Evolutionary conservation across 2,329 filamentous ascomycete species (phyloP), one percentile per base, ranked within the genome.

Genomic region (Penicillium digitatum): DNA sequence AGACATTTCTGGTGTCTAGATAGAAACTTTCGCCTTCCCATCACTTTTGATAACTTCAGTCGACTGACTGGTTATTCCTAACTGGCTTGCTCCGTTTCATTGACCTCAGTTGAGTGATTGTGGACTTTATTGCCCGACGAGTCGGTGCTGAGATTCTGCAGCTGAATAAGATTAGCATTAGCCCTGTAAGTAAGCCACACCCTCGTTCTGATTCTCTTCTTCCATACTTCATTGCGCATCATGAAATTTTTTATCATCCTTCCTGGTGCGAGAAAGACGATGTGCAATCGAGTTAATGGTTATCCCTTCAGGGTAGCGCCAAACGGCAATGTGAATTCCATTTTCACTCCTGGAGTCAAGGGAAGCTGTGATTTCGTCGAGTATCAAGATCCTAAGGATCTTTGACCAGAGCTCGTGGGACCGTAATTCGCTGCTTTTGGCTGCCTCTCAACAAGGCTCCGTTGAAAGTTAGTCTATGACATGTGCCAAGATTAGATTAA

Each of bases 371-470:
- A 94, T 93, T 73, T 97, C 93, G 62, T 99, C 93, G 5, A 97
- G 85, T 0, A 27, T 27, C 1, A 97, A 81, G 66, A 97, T n/a
- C 86, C 76, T 92, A 95, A 0, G 93, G 92, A 65, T 96, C 89
- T 18, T 88, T 93, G 27, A 96, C 89, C 54, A 96, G 83, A 35
- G 92, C 92, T 66, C 91, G 82, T 6, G 93, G 90, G 72, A 96
- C 96, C 10, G 92, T 91, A 69, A 97, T 94, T 63, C 94, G 89
- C 74, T 97, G 94, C 73, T 96, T 96, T 74, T 97, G 93, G 34
- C 93, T 93, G 11, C 27, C 51, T 7, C 29, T 48, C 12, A 26
- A n/a, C 16, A n/a, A 27, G 8, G 10, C n/a, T 42, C 39, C 9
- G 5, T 18, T 42, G 16, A 24, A 40, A 32, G 31, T 32, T 32